These are phyloP conservation scores for Erythrobasidium hasegawianum DNA, from an alignment of 1,284 basidiomycete genomes.

Conservation along the genomic window DNA sequence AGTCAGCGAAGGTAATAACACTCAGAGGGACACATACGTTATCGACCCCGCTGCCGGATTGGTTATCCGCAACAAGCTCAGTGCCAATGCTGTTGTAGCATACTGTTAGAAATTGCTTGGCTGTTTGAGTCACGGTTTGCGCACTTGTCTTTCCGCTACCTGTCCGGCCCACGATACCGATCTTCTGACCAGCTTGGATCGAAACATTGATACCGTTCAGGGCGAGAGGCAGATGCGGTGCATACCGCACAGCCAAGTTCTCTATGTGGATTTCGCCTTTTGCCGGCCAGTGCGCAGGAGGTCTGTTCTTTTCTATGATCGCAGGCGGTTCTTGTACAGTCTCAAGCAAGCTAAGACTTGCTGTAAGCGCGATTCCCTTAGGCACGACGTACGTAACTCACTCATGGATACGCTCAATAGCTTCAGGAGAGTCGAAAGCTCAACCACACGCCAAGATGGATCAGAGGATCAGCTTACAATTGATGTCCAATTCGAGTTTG, in stretches of 20 bases:
- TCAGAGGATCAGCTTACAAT: conserved; percentile 2
- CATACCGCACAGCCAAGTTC: conserved; percentile 67
- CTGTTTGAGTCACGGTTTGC: not conserved
- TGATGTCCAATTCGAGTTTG: conserved; percentile 16
- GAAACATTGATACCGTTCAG: conserved; percentile 68
- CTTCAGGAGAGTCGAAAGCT: conserved; percentile 58
- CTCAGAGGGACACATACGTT: conserved; percentile 46
- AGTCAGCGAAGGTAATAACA: not conserved
- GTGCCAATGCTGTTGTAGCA: conserved; percentile 58
- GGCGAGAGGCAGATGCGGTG: conserved; percentile 71
- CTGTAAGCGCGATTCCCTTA: no score
- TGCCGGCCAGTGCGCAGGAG: conserved; percentile 66
- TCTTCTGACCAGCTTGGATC: conserved; percentile 66
- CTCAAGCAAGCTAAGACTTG: conserved; percentile 57
- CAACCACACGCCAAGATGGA: not conserved
- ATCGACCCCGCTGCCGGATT: conserved; percentile 14
- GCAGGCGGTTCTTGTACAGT: conserved; percentile 39
- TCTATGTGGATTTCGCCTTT: conserved; percentile 72
- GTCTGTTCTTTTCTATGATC: conserved; percentile 56
- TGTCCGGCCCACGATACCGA: conserved; percentile 81
- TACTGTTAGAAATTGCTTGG: not conserved
- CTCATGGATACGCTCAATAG: conserved; percentile 57
- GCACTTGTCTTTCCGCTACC: conserved; percentile 64
- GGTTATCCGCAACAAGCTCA: conserved; percentile 43
- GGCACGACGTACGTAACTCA: conserved; percentile 60